Evolutionary conservation across 768 basidiomycete genomes (phyloP), one percentile per base, ranked within the genome.

Genomic region (Naganishia kalamii): DNA sequence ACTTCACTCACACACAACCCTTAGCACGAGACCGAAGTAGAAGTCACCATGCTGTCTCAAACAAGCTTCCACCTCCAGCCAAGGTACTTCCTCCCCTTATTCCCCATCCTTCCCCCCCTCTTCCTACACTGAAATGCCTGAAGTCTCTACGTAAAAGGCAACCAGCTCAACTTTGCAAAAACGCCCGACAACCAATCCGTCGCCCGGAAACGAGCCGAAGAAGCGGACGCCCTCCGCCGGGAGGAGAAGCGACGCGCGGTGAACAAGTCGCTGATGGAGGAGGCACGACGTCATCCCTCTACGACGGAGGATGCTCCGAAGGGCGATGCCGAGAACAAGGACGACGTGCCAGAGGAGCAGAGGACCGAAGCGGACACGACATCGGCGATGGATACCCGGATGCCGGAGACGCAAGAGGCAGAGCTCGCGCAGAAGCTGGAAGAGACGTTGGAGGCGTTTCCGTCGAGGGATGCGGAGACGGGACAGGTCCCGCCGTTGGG

Each of bases 121-220:
- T 19, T 23, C 3, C 8, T 37, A 23, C 40, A 41, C 40, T 2
- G 40, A 29, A 15, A 23, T n/a, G 4, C 35, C 21, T 37, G 40
- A n/a, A 57, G 54, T 33, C n/a, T 57, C 35, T 57, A 57, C 25
- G 32, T 57, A n/a, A 57, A 57, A 15, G 54, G 54, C n/a, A 57
- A 35, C 27, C 32, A 33, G 4, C 54, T 57, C 54, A 57, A 32
- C 27, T 61, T 27, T 32, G 41, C 60, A 6, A 61, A 61, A 40
- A 11, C 60, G 10, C 43, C 43, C 12, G 60, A 48, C n/a, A 48
- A 61, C 19, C 43, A 61, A 44, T 61, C 60, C 29, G 40, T 61
- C 12, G 60, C 41, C 21, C 60, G 60, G 12, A 61, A 61, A 61
- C 60, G 60, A 25, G 41, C 54, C 21, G 54, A 57, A 57, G 54